Evolutionary conservation across 148 eudicot species (phyloP).

Genomic region (Cornus controversa): DNA sequence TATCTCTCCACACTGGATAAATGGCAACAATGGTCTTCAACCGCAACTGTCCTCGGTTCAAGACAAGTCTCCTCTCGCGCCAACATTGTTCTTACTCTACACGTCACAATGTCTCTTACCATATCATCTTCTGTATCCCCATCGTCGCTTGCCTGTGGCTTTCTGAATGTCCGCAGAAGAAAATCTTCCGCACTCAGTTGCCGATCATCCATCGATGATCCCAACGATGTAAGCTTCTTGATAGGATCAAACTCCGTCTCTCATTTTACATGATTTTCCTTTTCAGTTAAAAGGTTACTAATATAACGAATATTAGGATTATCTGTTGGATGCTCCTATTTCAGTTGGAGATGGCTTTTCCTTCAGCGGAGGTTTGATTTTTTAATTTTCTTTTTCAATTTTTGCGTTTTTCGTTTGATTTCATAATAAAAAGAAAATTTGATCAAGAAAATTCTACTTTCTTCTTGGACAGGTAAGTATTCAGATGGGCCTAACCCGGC

Average conservation of each 20-base stretch:
- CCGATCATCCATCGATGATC: conserved; percentile 36
- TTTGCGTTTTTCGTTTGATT: background rate
- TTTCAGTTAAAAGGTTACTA: too few species aligned
- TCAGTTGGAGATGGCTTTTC: conserved; percentile 96
- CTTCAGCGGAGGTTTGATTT: conserved; percentile 78
- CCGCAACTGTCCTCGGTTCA: background rate
- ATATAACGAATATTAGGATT: conserved; percentile 60
- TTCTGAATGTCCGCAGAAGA: conserved; percentile 21
- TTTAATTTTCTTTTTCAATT: background rate
- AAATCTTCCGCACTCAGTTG: conserved; percentile 33
- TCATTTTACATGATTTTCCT: background rate
- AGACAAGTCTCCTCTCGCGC: conserved; percentile 1
- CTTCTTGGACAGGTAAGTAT: conserved; percentile 71
- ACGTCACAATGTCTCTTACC: conserved; percentile 17
- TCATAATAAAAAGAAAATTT: background rate
- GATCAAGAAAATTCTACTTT: background rate
- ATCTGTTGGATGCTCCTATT: conserved; percentile 83
- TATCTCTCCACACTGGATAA: conserved; percentile 26
- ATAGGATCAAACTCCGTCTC: background rate
- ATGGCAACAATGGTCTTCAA: conserved; percentile 14
- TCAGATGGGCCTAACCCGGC: conserved; percentile 81
- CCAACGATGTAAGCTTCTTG: conserved; percentile 37
- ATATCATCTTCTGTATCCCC: conserved; percentile 29
- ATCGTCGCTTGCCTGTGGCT: conserved; percentile 11
- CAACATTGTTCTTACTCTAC: background rate